Evolutionary conservation across 225 moss, liverwort and hornwort genomes (phyloP), one percentile per base, ranked within the genome.

Genomic region (Anthoceros angustus): DNA sequence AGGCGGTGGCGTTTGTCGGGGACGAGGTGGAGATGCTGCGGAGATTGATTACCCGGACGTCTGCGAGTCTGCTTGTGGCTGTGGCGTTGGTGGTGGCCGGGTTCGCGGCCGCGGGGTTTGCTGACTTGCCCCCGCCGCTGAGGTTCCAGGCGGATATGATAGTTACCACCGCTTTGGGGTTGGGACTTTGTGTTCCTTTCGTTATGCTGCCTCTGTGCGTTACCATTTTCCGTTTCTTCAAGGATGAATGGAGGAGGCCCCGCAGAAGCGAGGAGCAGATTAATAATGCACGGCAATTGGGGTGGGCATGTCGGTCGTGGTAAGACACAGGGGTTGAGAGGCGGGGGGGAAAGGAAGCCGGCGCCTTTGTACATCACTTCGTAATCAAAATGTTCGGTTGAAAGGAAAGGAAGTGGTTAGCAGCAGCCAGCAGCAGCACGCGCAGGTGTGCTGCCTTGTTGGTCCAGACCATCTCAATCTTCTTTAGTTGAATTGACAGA

Each of bases 31-130:
- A 20, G 55, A 18, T 18, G 12, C 55, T 55, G n/a, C 8, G 55
- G n/a, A 23, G 18, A 18, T 55, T 18, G 18, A 18, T 55, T 20
- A 55, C 55, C 55, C 55, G 55, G 10, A 20, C 55, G 5, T 55
- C 55, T 12, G 55, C 55, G n/a, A 55, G 55, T 23, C 55, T 55
- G 18, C n/a, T 23, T 9, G 16, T 55, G 55, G 55, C 55, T 18
- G 55, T 55, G 55, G 16, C n/a, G 55, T 23, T 55, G 55, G 55
- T 55, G 55, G 55, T 55, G 55, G 55, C n/a, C 18, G 55, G n/a
- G 0, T 55, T 55, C 55, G 23, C n/a, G 7, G 55, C 55, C 55
- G 55, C 55, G 18, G 55, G 55, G 3, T 55, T 55, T 15, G 55
- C 16, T 18, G 55, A 55, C 18, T 12, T 55, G n/a, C 55, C 55